Evolutionary conservation across 345 rosid species (phyloP).

Genomic region (Lenwebbia sp.): DNA sequence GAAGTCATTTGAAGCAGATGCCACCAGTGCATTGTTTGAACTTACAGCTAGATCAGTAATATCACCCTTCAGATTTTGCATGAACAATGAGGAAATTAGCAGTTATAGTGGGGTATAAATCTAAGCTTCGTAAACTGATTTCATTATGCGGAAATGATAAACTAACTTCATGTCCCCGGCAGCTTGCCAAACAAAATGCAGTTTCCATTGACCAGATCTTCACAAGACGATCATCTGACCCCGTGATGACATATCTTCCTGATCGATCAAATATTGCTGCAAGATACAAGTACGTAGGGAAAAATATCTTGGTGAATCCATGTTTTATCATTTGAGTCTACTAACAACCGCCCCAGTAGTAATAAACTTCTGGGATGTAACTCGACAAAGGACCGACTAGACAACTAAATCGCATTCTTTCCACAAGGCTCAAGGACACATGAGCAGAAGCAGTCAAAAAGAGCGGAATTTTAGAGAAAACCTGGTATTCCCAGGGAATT

Average conservation of each 20-base stretch:
- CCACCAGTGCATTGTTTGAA: slow-evolving; percentile 88
- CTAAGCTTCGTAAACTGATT: slow-evolving; percentile 1
- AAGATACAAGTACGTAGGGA: not conserved
- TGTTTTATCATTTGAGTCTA: not conserved
- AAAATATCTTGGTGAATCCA: not conserved
- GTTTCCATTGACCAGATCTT: slow-evolving; percentile 99
- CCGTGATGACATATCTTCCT: slow-evolving; percentile 95
- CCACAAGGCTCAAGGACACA: not conserved
- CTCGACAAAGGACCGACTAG: not conserved
- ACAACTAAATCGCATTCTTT: not conserved
- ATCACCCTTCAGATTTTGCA: slow-evolving; percentile 59
- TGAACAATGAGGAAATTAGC: slow-evolving; percentile 4
- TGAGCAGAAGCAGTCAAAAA: not conserved
- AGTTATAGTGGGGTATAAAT: not conserved
- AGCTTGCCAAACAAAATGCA: slow-evolving; percentile 97
- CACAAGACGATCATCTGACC: slow-evolving; percentile 97
- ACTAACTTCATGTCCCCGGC: slow-evolving; percentile 99
- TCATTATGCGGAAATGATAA: slow-evolving; percentile 2
- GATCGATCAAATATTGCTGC: slow-evolving; percentile 93
- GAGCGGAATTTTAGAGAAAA: not conserved
- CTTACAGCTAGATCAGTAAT: slow-evolving; percentile 97
- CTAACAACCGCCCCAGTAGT: not conserved
- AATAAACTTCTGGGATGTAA: not conserved
- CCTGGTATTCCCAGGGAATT: not conserved
- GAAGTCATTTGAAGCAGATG: slow-evolving; percentile 97